phyloP scores from a whole-genome alignment of 805 yeast species.

The Nakazawaea peltata region DNA sequence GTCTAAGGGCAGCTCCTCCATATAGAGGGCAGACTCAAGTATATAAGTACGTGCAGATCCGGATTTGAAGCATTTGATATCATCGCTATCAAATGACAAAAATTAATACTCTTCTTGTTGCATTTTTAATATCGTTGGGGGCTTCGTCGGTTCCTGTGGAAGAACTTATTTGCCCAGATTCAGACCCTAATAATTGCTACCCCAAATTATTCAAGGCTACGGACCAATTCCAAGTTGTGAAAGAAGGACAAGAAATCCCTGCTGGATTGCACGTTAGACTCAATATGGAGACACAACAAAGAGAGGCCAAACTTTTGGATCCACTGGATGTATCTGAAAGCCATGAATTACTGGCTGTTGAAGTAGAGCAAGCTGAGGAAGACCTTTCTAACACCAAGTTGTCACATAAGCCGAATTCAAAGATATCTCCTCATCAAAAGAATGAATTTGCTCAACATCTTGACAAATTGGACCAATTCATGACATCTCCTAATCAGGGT shows the following conservation, averaged over 20 bases:
- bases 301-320: conserved; percentile 58
- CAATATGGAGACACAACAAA: conserved; percentile 62
- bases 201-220: conserved; percentile 58
- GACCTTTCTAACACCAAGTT: background rate
- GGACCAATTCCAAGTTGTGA: conserved; percentile 59
- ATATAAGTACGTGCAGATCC: too few relatives aligned
- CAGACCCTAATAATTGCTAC: conserved; percentile 46
- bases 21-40: too few relatives aligned
- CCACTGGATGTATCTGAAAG: conserved; percentile 1
- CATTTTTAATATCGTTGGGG: too few relatives aligned
- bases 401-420: conserved; percentile 7
- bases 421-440: conserved; percentile 1
- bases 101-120: too few relatives aligned
- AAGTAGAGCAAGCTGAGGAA: conserved; percentile 9
- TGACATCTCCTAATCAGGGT: background rate
- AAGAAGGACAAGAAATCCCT: conserved; percentile 71
- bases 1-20: too few relatives aligned
- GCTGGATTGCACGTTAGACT: conserved; percentile 72
- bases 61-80: too few relatives aligned
- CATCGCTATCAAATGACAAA: too few relatives aligned
- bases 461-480: background rate
- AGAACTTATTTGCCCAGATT: conserved; percentile 30
- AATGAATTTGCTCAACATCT: conserved; percentile 1
- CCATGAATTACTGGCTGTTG: conserved; percentile 12
- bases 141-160: too few relatives aligned